phyloP scores from a whole-genome alignment of 225 moss, liverwort and hornwort genomes.

The Bryoerythrophyllum caledonicum region DNA sequence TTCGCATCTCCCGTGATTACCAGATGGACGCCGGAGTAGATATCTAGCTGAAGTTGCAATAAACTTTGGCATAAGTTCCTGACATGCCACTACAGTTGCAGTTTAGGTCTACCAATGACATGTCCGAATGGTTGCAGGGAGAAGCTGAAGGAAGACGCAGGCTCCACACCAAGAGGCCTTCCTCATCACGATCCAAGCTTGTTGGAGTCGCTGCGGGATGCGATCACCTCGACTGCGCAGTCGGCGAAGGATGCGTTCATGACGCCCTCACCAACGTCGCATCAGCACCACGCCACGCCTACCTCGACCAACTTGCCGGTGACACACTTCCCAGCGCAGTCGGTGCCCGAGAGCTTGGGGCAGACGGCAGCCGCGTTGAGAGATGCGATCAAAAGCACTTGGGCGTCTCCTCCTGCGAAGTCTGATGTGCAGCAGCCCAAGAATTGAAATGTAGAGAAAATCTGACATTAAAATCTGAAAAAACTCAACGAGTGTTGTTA shows the following conservation, averaged over 20 bases:
- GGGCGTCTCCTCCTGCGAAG: conserved; percentile 20
- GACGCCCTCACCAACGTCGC: conserved; percentile 35
- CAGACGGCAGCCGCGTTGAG: conserved; percentile 44
- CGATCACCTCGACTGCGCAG: conserved; percentile 37
- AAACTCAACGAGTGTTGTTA: conserved; percentile 20
- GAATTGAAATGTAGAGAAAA: not conserved
- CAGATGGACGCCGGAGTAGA: not conserved
- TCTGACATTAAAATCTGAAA: no score
- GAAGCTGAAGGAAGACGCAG: conserved; percentile 28
- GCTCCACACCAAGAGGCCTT: not conserved
- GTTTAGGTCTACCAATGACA: not conserved
- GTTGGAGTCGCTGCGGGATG: conserved; percentile 42
- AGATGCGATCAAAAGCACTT: conserved; percentile 39
- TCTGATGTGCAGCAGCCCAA: conserved; percentile 3
- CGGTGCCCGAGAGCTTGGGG: conserved; percentile 38
- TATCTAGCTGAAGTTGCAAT: not conserved
- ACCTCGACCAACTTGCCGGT: conserved; percentile 39
- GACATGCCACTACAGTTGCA: no score
- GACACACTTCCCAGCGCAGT: conserved; percentile 42
- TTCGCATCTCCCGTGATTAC: not conserved
- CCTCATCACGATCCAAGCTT: conserved; percentile 20
- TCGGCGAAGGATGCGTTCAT: conserved; percentile 41
- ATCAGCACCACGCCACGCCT: conserved; percentile 28
- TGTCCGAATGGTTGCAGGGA: conserved; percentile 16
- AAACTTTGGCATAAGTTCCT: no score